Evolutionary conservation across 2,329 filamentous ascomycete species (phyloP).

Genomic region (Coniochaeta sp.): DNA sequence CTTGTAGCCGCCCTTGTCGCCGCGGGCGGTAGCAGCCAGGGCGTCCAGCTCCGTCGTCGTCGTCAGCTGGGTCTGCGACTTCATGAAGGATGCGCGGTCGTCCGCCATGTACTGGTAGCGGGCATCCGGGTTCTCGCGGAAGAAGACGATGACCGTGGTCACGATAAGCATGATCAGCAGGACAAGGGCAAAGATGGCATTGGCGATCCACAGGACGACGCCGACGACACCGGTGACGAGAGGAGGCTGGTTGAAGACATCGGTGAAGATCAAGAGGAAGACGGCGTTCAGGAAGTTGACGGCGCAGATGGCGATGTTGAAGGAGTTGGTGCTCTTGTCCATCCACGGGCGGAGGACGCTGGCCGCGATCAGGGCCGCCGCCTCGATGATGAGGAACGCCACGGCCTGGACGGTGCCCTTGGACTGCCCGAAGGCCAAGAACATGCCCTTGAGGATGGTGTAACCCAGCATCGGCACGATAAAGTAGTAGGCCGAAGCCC

Average conservation of each 20-base stretch:
- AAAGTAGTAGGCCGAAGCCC: conserved; percentile 92
- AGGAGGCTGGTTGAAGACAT: conserved; percentile 74
- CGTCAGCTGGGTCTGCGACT: conserved; percentile 76
- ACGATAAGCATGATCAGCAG: conserved; percentile 76
- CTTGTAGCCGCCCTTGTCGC: conserved; percentile 30
- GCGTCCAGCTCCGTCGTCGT: conserved; percentile 82
- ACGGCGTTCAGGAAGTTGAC: conserved; percentile 89
- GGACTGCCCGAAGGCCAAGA: conserved; percentile 73
- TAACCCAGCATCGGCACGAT: conserved; percentile 75
- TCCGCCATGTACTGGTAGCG: conserved; percentile 96
- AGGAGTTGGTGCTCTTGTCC: conserved; percentile 96
- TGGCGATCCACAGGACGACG: conserved; percentile 81
- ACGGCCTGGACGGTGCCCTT: conserved; percentile 69
- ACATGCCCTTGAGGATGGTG: conserved; percentile 79
- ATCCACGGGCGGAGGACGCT: conserved; percentile 88
- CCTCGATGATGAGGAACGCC: conserved; percentile 76
- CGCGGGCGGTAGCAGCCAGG: conserved; percentile 78
- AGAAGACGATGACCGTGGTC: conserved; percentile 57
- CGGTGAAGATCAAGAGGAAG: conserved; percentile 82
- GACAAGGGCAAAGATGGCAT: conserved; percentile 75
- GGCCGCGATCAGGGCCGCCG: conserved; percentile 65
- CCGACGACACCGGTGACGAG: conserved; percentile 84
- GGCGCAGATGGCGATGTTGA: conserved; percentile 87
- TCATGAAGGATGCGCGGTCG: conserved; percentile 94
- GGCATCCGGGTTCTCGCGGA: conserved; percentile 89